phyloP scores from a whole-genome alignment of 73 alveolate species.

The Urostyla sp. region DNA sequence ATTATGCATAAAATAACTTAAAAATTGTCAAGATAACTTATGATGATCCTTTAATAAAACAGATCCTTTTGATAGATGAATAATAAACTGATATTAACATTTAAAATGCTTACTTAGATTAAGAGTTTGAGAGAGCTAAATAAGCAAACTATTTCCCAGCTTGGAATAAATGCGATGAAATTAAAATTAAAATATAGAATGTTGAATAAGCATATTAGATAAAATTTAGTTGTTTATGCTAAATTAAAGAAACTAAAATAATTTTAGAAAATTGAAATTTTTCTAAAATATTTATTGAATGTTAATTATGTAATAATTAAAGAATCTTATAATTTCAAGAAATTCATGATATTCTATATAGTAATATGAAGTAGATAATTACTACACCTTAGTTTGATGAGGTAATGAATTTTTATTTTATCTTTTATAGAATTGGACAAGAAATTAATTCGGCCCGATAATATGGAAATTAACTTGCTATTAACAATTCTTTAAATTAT shows the following conservation, averaged over 20 bases:
- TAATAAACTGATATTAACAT: neutral
- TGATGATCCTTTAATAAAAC: too few species aligned
- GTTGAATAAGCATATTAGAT: neutral
- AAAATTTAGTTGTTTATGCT: conserved; percentile 4
- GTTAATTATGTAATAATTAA: neutral
- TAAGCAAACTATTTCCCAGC: neutral
- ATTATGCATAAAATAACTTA: too few species aligned
- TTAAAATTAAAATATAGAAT: neutral
- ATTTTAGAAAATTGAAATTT: neutral
- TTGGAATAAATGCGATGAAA: neutral
- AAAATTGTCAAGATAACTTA: too few species aligned
- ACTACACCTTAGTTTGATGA: conserved; percentile 5
- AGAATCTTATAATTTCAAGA: neutral
- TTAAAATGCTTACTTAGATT: neutral
- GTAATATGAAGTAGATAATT: neutral
- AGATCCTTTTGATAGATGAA: too few species aligned
- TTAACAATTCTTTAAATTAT: neutral
- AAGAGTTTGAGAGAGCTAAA: conserved; percentile 2
- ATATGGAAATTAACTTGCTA: conserved; percentile 8
- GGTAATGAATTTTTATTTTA: neutral
- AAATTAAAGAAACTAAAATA: neutral
- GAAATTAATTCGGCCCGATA: neutral
- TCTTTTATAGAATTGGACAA: conserved; percentile 4
- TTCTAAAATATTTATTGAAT: neutral
- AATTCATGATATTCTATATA: neutral